A percentile compares a stretch with the other conserved stretches of the same genome.
phyloP scores from a whole-genome alignment of 2,329 filamentous ascomycete genomes.

The Achaetomium macrosporum region DNA sequence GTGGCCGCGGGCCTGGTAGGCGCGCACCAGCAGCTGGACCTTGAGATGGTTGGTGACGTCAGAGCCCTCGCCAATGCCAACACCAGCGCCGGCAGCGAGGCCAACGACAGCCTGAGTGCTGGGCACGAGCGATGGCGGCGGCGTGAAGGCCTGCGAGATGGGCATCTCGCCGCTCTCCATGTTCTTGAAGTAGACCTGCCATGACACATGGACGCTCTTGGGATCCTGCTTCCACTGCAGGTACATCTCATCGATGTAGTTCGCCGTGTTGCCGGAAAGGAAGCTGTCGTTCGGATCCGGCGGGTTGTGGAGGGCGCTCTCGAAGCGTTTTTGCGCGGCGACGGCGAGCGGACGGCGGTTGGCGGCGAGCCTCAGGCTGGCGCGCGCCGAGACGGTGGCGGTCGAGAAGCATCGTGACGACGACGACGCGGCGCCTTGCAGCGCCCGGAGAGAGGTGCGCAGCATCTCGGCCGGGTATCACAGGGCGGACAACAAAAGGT shows the following conservation, averaged over 20 bases:
- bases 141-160: conserved; percentile 92
- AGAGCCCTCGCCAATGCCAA: conserved; percentile 61
- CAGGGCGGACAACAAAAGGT: conserved; percentile 1
- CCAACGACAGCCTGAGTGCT: conserved; percentile 71
- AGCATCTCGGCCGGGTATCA: conserved; percentile 53
- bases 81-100: conserved; percentile 62
- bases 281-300: conserved; percentile 91
- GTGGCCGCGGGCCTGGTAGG: conserved; percentile 95
- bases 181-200: conserved; percentile 99
- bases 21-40: conserved; percentile 92
- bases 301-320: conserved; percentile 48
- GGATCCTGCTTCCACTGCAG: conserved; percentile 94
- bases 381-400: conserved; percentile 34
- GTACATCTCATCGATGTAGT: conserved; percentile 99
- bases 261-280: conserved; percentile 91
- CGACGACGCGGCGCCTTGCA: conserved; percentile 28
- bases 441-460: conserved; percentile 58
- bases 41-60: conserved; percentile 96
- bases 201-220: conserved; percentile 90
- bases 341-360: conserved; percentile 46
- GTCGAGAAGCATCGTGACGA: conserved; percentile 38
- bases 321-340: conserved; percentile 47
- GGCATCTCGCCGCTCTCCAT: conserved; percentile 99
- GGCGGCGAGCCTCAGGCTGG: conserved; percentile 39
- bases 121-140: conserved; percentile 86